Base-by-base conservation (phyloP, 2,329 filamentous ascomycete species). In the Penicillium occitanis region DNA sequence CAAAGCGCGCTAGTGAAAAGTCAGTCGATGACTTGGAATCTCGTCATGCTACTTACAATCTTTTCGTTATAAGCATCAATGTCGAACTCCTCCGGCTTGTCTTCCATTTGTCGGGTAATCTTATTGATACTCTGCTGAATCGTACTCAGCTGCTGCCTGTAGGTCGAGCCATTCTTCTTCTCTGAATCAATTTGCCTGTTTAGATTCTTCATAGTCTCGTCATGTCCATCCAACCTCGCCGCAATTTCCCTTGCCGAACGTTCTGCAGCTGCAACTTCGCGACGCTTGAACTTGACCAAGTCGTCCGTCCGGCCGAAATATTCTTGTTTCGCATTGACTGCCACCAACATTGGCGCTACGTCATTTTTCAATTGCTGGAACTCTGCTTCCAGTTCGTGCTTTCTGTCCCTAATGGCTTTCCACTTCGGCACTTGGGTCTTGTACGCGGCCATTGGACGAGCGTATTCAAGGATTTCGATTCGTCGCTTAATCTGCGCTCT, bases 1-100 rank as follows among this genome's bases (percentile, higher is more conserved):
- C 84, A 89, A 83, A 67, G 85, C 84, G 69, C 87, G 85, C 88
- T 89, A 70, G n/a, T 11, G 35, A 58, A 62, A 40, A 14, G 65
- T 73, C 55, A 72, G 75, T 78, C 65, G 60, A 25, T 48, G 35
- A 57, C 65, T 58, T 48, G 30, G 14, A 50, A 46, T 55, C 46
- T 5, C 14, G 42, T 10, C 19, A 55, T 33, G 30, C 42, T 8
- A 82, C 88, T 77, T 78, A 91, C 90, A 76, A 93, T 89, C 69
- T 86, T 86, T 62, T 87, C 85, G 70, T 94, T 95, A 80, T 88
- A 93, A 4, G 86, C 86, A 5, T 84, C 81, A 10, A 87, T 77
- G 73, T 95, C 88, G 73, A 95, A 92, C 5, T 88, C 85, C 0
- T 85, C 81, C 0, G 90, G 88, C 13, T 83, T 83, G 51, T 88